Conservation (phyloP, 2,329 filamentous ascomycete species). For the Diplocarpon rosae region DNA sequence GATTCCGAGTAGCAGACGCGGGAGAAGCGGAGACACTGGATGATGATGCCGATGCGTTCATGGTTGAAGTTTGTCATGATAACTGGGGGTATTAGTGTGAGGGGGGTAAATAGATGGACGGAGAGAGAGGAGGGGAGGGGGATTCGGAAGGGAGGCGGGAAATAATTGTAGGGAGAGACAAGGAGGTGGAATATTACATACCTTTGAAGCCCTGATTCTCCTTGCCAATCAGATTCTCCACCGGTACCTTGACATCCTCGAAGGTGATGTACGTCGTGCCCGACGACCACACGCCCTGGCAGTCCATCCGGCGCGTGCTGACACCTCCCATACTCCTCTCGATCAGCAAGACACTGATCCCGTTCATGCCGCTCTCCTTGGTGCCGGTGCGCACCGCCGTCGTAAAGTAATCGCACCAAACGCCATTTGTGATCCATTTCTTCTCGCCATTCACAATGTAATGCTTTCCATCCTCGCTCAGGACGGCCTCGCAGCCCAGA, state of each 20-base stretch:
- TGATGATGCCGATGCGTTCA: conserved; percentile 97
- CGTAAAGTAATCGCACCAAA: conserved; percentile 97
- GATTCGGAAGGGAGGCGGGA: not conserved
- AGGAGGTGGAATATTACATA: conserved; percentile 24
- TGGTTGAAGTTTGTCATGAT: conserved; percentile 99
- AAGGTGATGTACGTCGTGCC: conserved; percentile 98
- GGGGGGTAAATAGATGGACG: too few relatives aligned
- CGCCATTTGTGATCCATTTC: conserved; percentile 99
- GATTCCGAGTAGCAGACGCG: conserved; percentile 96
- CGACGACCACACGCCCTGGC: conserved; percentile 90
- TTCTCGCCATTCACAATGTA: conserved; percentile 99
- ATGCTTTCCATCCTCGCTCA: conserved; percentile 91
- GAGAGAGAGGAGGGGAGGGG: conserved; percentile 2
- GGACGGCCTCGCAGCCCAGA: conserved; percentile 87
- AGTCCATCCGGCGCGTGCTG: conserved; percentile 91
- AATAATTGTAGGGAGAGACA: not conserved
- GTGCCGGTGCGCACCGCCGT: conserved; percentile 80
- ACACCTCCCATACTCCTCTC: conserved; percentile 79
- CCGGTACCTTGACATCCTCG: conserved; percentile 97
- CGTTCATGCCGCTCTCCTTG: conserved; percentile 73
- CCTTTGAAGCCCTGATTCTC: conserved; percentile 94
- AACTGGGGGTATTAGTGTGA: conserved; percentile 36
- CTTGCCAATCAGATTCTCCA: conserved; percentile 97
- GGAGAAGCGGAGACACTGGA: conserved; percentile 90
- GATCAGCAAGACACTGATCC: conserved; percentile 81